Evolutionary conservation across 2,329 filamentous ascomycete genomes (phyloP), one percentile per base, ranked within the genome.

Genomic region (Tolypocladium capitatum): DNA sequence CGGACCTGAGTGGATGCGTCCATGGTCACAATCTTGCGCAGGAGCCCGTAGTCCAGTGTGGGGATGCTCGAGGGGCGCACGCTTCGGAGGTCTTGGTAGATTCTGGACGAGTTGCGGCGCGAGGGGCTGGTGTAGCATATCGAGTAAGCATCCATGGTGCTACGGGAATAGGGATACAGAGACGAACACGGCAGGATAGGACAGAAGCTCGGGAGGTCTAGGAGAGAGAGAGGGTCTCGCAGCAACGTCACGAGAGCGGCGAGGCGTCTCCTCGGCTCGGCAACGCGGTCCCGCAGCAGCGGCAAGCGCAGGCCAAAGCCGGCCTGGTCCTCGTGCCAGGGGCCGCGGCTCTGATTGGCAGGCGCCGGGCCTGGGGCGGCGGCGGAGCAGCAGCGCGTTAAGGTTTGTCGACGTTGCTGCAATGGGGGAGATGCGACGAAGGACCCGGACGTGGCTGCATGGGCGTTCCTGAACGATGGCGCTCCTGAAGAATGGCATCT

Each of bases 121-220:
- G 68, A 60, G 30, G 67, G 59, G 57, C 69, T 74, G 53, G 67
- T 70, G 56, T 62, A 69, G 34, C 67, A 74, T 56, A 75, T 67
- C 28, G 70, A 69, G 63, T 74, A 71, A 70, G 71, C 70, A 63
- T 76, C 73, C 73, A 76, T 75, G 18, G 4, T 46, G n/a, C 4
- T 9, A 27, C 8, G 27, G 14, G 11, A n/a, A 6, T 4, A 28
- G 13, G 24, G 11, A 18, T n/a, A 6, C 2, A 14, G n/a, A 42
- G 5, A 11, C 21, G 36, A n/a, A 5, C 2, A 41, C 13, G 24
- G 21, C 7, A 7, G 14, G 24, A 38, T 38, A 28, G 36, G 14
- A 27, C 6, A 27, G 5, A 36, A 9, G 4, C 24, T 28, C 14
- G 11, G 7, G n/a, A n/a, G 4, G n/a, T 4, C 10, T 4, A 18